phyloP scores from a whole-genome alignment of 2,329 filamentous ascomycete genomes.

The Zymoseptoria ardabiliae region DNA sequence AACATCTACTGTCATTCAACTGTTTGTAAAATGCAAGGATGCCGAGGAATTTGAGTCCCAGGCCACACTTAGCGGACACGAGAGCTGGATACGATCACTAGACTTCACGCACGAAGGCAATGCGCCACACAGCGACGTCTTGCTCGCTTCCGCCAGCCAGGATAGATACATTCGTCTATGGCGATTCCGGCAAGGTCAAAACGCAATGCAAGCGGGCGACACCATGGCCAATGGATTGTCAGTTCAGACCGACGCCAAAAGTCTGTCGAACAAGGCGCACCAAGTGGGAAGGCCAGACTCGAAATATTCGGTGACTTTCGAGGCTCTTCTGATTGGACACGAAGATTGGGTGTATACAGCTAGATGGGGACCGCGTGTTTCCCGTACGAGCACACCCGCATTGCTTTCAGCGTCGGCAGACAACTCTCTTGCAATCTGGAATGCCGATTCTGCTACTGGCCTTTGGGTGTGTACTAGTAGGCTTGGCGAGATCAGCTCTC shows the following conservation, averaged over 20 bases:
- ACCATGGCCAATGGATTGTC: neutral
- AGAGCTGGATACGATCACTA: conserved; percentile 88
- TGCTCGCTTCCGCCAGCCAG: conserved; percentile 89
- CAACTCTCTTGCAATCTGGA: conserved; percentile 91
- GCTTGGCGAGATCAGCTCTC: conserved; percentile 85
- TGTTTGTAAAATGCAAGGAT: conserved; percentile 56
- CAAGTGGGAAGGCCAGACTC: conserved; percentile 54
- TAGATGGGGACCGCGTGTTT: conserved; percentile 55
- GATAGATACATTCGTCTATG: conserved; percentile 96
- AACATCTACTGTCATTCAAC: conserved; percentile 72
- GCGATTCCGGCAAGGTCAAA: conserved; percentile 68
- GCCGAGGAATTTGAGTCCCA: conserved; percentile 57
- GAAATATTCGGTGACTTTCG: conserved; percentile 80
- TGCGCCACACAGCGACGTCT: conserved; percentile 54
- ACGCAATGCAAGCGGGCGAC: neutral
- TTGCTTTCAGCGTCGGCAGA: conserved; percentile 86
- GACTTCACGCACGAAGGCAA: conserved; percentile 62
- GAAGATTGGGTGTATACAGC: conserved; percentile 98
- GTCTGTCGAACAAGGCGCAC: conserved; percentile 84
- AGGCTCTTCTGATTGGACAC: conserved; percentile 86
- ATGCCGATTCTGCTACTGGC: conserved; percentile 72
- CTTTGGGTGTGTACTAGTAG: conserved; percentile 84
- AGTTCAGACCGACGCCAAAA: conserved; percentile 33
- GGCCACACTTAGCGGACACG: conserved; percentile 77
- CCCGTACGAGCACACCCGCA: conserved; percentile 35